Base-by-base conservation (phyloP, 1,284 basidiomycete species). In the Marasmius oreades region DNA sequence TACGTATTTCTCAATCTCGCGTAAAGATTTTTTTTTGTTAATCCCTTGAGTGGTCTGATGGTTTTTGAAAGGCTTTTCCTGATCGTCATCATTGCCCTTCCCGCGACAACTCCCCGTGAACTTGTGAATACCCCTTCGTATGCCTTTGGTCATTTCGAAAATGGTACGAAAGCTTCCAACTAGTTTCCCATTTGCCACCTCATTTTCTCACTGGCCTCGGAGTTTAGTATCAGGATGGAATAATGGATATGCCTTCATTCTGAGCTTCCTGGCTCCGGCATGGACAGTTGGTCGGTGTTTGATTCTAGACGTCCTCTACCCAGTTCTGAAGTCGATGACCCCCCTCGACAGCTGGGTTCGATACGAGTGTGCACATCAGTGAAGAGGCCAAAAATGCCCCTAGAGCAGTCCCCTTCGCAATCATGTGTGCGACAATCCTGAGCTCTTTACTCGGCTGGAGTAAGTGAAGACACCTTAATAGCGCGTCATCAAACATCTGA, bases 351-450 rank as follows among this genome's bases (percentile, higher is more conserved):
- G 80, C 72, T 48, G 74, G 74, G 3, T 82, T 82, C 58, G 79
- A 81, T 59, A 83, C 85, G 1, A 81, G 79, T 51, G 88, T 92
- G 0, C 88, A 91, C 55, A 87, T 92, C 57, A 88, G 86, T 55
- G 90, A 92, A 69, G 90, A 92, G 66, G 84, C 86, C 0, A 74
- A 77, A 3, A 92, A 92, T 65, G 90, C 90, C 2, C 77, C 80
- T 1, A 75, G 71, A 0, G 87, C 87, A 20, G 86, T 92, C 7
- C 90, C 90, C 0, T 86, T 79, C 75, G 86, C 88, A 8, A 90
- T 92, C 24, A 77, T 90, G 42, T 72, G 76, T 52, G 81, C 89
- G 0, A 80, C 84, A 22, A 73, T 68, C 3, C 79, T 85, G 22
- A 76, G 82, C 3, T 80, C 82, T 48, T 59, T 90, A 6, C 78